phyloP scores from a whole-genome alignment of 768 basidiomycete species.

The Boletus pseudo-olivaceus region DNA sequence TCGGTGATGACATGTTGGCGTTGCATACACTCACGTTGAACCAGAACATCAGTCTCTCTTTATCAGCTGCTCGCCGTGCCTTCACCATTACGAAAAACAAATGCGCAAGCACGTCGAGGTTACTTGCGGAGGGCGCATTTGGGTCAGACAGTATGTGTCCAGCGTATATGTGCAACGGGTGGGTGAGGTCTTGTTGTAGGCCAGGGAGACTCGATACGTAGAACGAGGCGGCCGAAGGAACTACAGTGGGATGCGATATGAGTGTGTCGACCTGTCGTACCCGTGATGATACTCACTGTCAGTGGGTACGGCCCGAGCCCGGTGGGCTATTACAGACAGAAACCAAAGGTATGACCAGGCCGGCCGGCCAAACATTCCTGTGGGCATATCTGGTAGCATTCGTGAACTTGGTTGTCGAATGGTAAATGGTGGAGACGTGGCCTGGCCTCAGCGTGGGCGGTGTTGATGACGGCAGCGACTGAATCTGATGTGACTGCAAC shows the following conservation, averaged over 20 bases:
- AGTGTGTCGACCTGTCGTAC: neutral
- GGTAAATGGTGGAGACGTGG: neutral
- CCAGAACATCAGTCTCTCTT: constrained; percentile 90
- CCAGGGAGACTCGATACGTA: constrained; percentile 76
- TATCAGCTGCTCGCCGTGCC: constrained; percentile 85
- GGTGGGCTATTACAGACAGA: constrained; percentile 9
- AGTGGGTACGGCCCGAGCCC: constrained; percentile 31
- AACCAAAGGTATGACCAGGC: constrained; percentile 17
- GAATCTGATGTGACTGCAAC: neutral
- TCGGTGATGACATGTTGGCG: neutral
- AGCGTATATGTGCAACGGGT: constrained; percentile 76
- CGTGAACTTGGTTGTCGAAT: neutral
- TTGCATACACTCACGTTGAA: constrained; percentile 68
- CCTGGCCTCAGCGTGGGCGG: neutral
- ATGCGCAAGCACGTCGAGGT: constrained; percentile 69
- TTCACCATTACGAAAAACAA: constrained; percentile 89
- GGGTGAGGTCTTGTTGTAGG: constrained; percentile 65
- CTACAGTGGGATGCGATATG: constrained; percentile 32
- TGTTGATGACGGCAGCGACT: neutral
- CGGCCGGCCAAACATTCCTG: neutral
- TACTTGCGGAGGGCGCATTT: constrained; percentile 43
- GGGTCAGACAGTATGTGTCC: constrained; percentile 86
- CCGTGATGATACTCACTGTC: constrained; percentile 34
- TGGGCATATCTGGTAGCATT: constrained; percentile 2
- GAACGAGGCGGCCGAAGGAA: constrained; percentile 79